Evolutionary conservation across 2,329 filamentous ascomycete genomes (phyloP), one percentile per base, ranked within the genome.

Genomic region (Coniochaeta prunicola): DNA sequence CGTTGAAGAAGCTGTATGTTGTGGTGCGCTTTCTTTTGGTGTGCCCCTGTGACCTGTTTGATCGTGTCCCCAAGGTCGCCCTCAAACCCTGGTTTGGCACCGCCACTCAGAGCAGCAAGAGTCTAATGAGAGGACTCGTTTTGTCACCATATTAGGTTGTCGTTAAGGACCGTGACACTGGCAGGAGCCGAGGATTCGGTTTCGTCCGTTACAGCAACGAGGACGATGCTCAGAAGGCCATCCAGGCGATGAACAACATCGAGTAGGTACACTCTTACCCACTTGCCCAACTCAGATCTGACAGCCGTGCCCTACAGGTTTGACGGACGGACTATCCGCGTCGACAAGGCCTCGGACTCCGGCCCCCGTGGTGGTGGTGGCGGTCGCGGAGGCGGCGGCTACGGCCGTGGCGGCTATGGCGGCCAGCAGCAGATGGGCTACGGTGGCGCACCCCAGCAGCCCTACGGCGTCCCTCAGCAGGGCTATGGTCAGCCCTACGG

Each of bases 101-200:
- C 12, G 53, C n/a, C 30, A 5, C 3, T 55, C 53, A 34, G 30
- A 21, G 45, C 45, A 30, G n/a, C 45, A 50, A 50, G 28, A 21
- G 33, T 40, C 54, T 56, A 7, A 56, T 33, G 54, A 33, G 38
- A 33, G 26, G 31, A 38, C n/a, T 17, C 19, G 15, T 19, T 3
- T 26, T 19, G 28, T 53, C 33, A 42, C 33, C 34, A 7, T 24
- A 15, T 55, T 70, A 97, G 93, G 90, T 96, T 63, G 93, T 99
- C 66, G 92, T 97, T 69, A 97, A 96, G 80, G 93, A 99, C 75
- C 91, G 92, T 70, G 93, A 97, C 72, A 97, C 93, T 70, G 90
- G 91, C 68, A 91, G 93, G 74, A 97, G 92, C 81, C 91, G 94
- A 74, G 94, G 94, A 61, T 99, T 97, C 74, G 94, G 94, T 54